These are phyloP conservation scores for Chaetoscypha palmicola DNA, from an alignment of 2,329 filamentous ascomycete genomes.

Conservation along the genomic window DNA sequence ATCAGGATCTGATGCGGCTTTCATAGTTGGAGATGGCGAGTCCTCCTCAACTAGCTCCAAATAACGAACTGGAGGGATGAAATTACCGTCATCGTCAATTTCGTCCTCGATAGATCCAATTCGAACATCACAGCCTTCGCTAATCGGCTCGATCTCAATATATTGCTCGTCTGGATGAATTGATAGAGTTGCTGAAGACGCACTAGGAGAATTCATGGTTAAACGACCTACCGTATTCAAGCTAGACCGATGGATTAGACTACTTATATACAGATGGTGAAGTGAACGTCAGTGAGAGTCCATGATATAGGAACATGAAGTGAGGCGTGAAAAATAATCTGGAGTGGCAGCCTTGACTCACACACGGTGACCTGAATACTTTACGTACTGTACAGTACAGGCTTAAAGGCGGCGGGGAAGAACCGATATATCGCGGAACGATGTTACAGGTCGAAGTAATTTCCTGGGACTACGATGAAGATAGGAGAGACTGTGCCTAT, in stretches of 20 bases:
- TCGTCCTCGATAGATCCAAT: neutral
- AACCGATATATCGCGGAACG: neutral
- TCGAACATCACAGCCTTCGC: too few relatives aligned
- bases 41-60: neutral
- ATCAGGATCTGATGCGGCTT: conserved; percentile 12
- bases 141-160: neutral
- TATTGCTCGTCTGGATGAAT: conserved; percentile 4
- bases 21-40: conserved; percentile 12
- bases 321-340: neutral
- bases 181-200: conserved; percentile 9
- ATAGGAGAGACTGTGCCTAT: too few relatives aligned
- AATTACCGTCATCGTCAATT: neutral
- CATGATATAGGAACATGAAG: neutral
- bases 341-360: neutral
- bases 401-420: neutral
- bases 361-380: neutral
- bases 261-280: neutral
- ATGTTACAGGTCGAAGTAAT: too few relatives aligned
- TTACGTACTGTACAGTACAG: too few relatives aligned
- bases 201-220: conserved; percentile 8
- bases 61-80: conserved; percentile 4
- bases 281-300: neutral
- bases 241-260: neutral
- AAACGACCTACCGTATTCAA: neutral
- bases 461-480: too few relatives aligned